Evolutionary conservation across 805 yeast genomes (phyloP), one percentile per base, ranked within the genome.

Genomic region (Maudiozyma pseudohumilis): DNA sequence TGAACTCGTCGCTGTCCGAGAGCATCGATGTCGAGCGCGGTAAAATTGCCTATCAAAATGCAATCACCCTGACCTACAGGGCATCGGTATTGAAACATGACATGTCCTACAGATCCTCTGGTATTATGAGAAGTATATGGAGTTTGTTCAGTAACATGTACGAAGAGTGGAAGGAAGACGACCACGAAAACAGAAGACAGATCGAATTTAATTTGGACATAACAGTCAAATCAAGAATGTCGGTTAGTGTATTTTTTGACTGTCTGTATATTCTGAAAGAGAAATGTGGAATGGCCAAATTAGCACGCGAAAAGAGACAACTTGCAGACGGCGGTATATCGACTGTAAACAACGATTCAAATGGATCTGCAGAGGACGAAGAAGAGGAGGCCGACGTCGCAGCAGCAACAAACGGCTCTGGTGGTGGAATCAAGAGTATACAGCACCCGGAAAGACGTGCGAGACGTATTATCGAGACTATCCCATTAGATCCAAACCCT

Each of bases 91-190:
- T 85, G 49, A 86, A 86, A 50, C 92, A 88, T 60, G 98, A 89
- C 54, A 78, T 92, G 69, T 85, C 96, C 0, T 85, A 84, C 56
- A 72, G 97, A 46, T 83, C 95, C 0, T 78, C 94, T 32, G 96
- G 95, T 7, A 86, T 92, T 41, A 85, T 92, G 92, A 74, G 82
- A 51, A 87, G 87, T 53, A 79, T 87, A 66, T 89, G 98, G 98
- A 84, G 81, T 42, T 67, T 87, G 41, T 83, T 83, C 59, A 73
- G 80, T 35, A 70, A 80, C 4, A 63, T 87, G 47, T 74, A 77
- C 45, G 78, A 74, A 29, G 74, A 72, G 43, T 59, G 61, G 61
- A 59, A 59, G 52, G 25, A 58, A 59, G 41, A 45, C 9, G 40
- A 40, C 19, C 6, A 3, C 6, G 16, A 29, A 10, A 29, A 21